These are phyloP conservation scores for Hypoxylon perforatum DNA, from an alignment of 495 filamentous ascomycete genomes.

Conservation along the genomic window DNA sequence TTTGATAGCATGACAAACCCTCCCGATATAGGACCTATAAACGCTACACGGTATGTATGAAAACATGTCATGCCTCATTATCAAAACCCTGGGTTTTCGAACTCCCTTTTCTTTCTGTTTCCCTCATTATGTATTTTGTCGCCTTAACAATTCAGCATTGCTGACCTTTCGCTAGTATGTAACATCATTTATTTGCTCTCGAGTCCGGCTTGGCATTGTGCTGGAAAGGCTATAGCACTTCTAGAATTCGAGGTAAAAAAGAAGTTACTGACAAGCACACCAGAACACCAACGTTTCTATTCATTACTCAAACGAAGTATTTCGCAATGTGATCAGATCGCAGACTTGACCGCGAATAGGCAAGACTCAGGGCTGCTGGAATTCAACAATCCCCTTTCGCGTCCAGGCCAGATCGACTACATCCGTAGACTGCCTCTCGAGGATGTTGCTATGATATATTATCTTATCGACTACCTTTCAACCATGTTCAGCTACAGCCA, in stretches of 20 bases:
- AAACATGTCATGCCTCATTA: too few species aligned
- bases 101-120: too few species aligned
- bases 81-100: too few species aligned
- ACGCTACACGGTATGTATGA: too few species aligned
- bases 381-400: slow-evolving; percentile 31
- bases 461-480: slow-evolving; percentile 16
- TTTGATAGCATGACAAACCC: not conserved
- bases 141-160: too few species aligned
- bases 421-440: slow-evolving; percentile 27
- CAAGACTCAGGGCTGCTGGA: not conserved
- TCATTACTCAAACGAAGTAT: slow-evolving; percentile 24
- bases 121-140: too few species aligned
- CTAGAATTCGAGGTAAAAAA: too few species aligned
- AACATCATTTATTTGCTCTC: too few species aligned
- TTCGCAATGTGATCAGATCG: slow-evolving; percentile 29
- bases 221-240: too few species aligned
- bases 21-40: not conserved
- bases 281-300: slow-evolving; percentile 12
- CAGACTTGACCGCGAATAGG: slow-evolving; percentile 30
- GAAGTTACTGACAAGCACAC: too few species aligned
- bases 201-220: too few species aligned
- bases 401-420: slow-evolving; percentile 30
- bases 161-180: too few species aligned
- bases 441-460: slow-evolving; percentile 40
- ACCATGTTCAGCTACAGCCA: not conserved